Conservation (phyloP, 768 basidiomycete genomes). For the Psilocybe sp. region DNA sequence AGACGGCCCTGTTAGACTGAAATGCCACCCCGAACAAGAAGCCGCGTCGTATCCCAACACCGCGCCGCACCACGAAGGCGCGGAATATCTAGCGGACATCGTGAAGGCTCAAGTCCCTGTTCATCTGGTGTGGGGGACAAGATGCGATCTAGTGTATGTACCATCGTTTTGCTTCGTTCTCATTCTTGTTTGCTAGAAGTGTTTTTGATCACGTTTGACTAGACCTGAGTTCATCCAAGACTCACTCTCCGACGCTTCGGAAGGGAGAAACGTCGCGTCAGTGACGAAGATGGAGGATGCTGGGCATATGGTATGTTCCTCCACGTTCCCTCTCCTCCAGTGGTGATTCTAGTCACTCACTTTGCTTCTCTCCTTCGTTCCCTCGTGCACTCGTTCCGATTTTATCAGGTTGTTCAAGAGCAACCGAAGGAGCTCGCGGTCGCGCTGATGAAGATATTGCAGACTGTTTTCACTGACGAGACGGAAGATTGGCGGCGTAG, state of each 20-base stretch:
- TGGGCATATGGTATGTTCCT: constrained; percentile 43
- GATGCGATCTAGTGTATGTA: constrained; percentile 43
- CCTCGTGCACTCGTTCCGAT: no score
- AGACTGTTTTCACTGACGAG: constrained; percentile 1
- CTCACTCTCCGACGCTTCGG: constrained; percentile 34
- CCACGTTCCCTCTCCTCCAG: neutral
- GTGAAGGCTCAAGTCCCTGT: constrained; percentile 34
- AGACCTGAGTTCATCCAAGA: constrained; percentile 45
- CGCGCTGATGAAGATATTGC: constrained; percentile 31
- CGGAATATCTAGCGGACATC: constrained; percentile 21
- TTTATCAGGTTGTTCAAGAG: constrained; percentile 48
- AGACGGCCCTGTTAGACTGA: constrained; percentile 29
- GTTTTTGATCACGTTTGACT: no score
- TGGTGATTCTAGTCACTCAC: no score
- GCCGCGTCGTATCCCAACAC: constrained; percentile 42
- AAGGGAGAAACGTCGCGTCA: constrained; percentile 40
- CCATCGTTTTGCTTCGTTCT: neutral
- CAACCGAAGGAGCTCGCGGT: constrained; percentile 36
- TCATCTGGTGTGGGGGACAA: constrained; percentile 47
- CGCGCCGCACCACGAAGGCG: constrained; percentile 41
- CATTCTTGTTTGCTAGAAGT: no score
- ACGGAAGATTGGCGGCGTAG: no score
- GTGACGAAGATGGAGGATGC: constrained; percentile 38
- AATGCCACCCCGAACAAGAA: constrained; percentile 44
- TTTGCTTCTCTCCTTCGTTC: neutral